phyloP scores from a whole-genome alignment of 2,329 filamentous ascomycete species.

The Sclerotinia spermophila region DNA sequence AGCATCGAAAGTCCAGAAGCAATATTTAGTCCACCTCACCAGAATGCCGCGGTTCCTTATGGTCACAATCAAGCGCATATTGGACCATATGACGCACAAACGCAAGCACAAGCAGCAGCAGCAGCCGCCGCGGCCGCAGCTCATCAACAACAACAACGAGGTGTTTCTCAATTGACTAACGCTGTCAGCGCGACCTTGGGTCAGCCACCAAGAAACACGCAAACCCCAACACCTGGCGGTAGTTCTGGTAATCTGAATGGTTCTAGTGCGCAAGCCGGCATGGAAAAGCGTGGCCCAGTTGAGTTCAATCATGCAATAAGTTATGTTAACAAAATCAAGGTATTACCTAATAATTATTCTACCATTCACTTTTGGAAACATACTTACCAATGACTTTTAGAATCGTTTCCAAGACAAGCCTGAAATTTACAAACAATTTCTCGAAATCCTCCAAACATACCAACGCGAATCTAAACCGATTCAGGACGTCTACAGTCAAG shows the following conservation, averaged over 20 bases:
- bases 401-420: slow-evolving; percentile 96
- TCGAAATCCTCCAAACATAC: slow-evolving; percentile 97
- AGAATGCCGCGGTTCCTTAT: slow-evolving; percentile 48
- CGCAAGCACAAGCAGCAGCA: slow-evolving; percentile 36
- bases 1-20: slow-evolving; percentile 61
- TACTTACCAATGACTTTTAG: slow-evolving; percentile 44
- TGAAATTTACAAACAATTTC: slow-evolving; percentile 98
- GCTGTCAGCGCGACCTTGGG: slow-evolving; percentile 45
- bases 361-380: slow-evolving; percentile 17
- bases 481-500: slow-evolving; percentile 95
- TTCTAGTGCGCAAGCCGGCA: slow-evolving; percentile 55
- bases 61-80: slow-evolving; percentile 39
- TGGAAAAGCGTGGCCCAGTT: slow-evolving; percentile 88
- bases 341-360: slow-evolving; percentile 40
- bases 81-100: slow-evolving; percentile 42
- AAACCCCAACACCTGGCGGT: slow-evolving; percentile 57
- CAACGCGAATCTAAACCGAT: slow-evolving; percentile 98
- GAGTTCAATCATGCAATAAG: slow-evolving; percentile 99
- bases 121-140: slow-evolving; percentile 40
- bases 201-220: slow-evolving; percentile 49
- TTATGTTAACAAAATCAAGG: slow-evolving; percentile 99
- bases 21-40: slow-evolving; percentile 56
- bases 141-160: slow-evolving; percentile 63
- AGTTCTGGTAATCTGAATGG: slow-evolving; percentile 58
- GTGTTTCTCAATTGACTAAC: slow-evolving; percentile 62